Conservation (phyloP, 352 stramenopile genomes). For the Globisporangium ultimum region DNA sequence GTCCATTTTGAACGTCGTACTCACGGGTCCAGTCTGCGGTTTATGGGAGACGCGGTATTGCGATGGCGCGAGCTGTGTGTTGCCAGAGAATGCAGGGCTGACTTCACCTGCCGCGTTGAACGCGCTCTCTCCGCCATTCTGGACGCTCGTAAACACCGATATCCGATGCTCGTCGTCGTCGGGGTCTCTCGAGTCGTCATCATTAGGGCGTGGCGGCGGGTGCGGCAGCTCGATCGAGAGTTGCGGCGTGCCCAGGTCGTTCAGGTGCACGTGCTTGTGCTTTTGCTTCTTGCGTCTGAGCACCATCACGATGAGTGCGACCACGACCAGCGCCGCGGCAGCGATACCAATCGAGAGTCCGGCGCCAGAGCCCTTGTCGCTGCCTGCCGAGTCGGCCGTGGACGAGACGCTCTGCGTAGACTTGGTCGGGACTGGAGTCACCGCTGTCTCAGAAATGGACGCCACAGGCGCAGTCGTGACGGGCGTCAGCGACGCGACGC, state of each 20-base stretch:
- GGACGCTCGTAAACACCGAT: conserved; percentile 16
- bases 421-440: neutral
- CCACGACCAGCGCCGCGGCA: conserved; percentile 9
- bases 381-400: conserved; percentile 3
- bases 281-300: conserved; percentile 15
- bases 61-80: conserved; percentile 3
- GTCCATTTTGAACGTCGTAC: conserved; percentile 13
- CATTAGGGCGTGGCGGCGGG: neutral
- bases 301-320: conserved; percentile 11
- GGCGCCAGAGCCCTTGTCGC: neutral
- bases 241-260: conserved; percentile 19
- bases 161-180: conserved; percentile 9
- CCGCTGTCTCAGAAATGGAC: neutral
- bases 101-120: conserved; percentile 8
- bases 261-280: conserved; percentile 1
- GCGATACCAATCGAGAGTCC: conserved; percentile 14
- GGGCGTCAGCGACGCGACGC: neutral
- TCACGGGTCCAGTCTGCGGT: conserved; percentile 11
- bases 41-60: conserved; percentile 10
- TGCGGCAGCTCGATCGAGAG: conserved; percentile 18
- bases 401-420: conserved; percentile 3
- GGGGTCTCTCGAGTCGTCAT: neutral
- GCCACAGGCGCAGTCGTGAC: neutral
- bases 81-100: conserved; percentile 3
- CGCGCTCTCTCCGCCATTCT: conserved; percentile 10